Conservation (phyloP, 208 protist species). For the Angomonas ambiguus region DNA sequence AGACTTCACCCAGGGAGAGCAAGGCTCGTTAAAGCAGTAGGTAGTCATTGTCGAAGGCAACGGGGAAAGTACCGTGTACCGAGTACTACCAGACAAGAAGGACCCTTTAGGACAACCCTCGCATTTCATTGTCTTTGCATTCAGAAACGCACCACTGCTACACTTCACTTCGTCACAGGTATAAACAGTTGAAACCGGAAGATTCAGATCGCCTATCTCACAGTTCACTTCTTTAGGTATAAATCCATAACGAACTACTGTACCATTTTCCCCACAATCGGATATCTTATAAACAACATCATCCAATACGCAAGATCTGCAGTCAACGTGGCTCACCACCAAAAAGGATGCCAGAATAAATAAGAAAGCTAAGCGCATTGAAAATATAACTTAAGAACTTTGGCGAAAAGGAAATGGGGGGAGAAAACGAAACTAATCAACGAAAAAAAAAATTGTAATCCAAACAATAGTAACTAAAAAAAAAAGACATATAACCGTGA, state of each 20-base stretch:
- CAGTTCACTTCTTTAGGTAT: background rate
- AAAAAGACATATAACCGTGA: background rate
- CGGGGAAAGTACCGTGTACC: background rate
- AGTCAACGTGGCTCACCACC: background rate
- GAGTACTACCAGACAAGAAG: background rate
- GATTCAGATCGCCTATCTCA: background rate
- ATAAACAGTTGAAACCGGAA: background rate
- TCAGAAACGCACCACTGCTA: background rate
- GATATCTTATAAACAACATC: slow-evolving; percentile 5
- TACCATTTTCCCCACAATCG: background rate
- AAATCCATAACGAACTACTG: background rate
- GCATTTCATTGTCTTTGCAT: background rate
- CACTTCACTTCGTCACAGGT: background rate
- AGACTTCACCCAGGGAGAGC: background rate
- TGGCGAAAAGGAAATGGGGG: slow-evolving; percentile 11
- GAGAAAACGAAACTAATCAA: slow-evolving; percentile 14
- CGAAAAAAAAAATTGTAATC: slow-evolving; percentile 9
- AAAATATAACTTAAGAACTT: slow-evolving; percentile 17
- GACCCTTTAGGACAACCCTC: background rate
- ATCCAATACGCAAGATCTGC: background rate
- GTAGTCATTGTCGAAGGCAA: background rate
- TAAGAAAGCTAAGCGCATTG: slow-evolving; percentile 1
- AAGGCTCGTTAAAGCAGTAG: slow-evolving; percentile 8
- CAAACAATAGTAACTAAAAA: background rate
- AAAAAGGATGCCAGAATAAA: background rate